A percentile compares a stretch with the other conserved stretches of the same genome.
phyloP scores from a whole-genome alignment of 306 rosid genomes.

The Gynostemma pentaphyllum region DNA sequence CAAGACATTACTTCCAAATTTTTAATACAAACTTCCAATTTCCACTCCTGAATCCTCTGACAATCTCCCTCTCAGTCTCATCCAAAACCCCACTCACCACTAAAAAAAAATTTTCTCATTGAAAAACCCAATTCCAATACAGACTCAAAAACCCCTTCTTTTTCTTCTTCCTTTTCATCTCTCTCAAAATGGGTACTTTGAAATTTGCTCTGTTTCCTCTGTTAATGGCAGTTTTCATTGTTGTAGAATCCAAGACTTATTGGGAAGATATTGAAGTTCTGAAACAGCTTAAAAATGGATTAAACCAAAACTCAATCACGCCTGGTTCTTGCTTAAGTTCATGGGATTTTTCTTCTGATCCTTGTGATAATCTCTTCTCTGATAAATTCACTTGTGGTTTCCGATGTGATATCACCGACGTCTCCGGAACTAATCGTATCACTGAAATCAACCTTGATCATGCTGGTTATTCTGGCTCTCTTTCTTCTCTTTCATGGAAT shows the following conservation, averaged over 20 bases:
- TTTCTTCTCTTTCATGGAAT: constrained; percentile 37
- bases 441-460: constrained; percentile 80
- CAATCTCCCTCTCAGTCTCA: background rate
- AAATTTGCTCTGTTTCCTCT: background rate
- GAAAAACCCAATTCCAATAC: background rate
- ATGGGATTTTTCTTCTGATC: constrained; percentile 70
- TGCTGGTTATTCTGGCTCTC: constrained; percentile 53
- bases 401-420: constrained; percentile 50
- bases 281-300: constrained; percentile 32
- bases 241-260: constrained; percentile 39
- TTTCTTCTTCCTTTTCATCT: background rate
- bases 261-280: constrained; percentile 45
- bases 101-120: background rate
- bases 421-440: constrained; percentile 35
- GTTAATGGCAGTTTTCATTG: constrained; percentile 1
- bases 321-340: constrained; percentile 53
- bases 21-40: background rate
- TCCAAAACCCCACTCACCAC: background rate
- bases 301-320: constrained; percentile 27
- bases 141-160: background rate
- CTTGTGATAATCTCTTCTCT: constrained; percentile 68
- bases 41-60: background rate
- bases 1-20: constrained; percentile 4
- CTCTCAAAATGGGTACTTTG: constrained; percentile 22
- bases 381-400: constrained; percentile 68